These are phyloP conservation scores for Lecanoromycetidae sp. DNA, from an alignment of 2,329 filamentous ascomycete species.

Conservation along the genomic window DNA sequence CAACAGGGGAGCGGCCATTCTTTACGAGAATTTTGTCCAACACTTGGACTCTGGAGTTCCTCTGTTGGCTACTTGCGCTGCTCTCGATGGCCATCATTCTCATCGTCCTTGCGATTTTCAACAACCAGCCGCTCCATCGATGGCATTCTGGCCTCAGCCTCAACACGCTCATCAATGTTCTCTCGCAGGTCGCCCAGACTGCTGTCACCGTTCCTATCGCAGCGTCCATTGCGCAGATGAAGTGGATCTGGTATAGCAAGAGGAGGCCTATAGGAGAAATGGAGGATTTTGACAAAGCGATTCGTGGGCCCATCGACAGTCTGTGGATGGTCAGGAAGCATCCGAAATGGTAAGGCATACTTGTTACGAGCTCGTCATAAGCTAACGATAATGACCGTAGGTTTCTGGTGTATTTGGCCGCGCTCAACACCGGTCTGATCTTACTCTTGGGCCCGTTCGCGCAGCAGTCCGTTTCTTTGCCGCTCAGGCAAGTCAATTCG, in stretches of 20 bases:
- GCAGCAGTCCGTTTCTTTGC: slow-evolving; percentile 22
- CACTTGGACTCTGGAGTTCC: slow-evolving; percentile 1
- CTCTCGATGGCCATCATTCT: not conserved
- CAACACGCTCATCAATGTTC: slow-evolving; percentile 3
- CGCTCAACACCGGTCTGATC: too few relatives aligned
- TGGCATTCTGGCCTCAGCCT: slow-evolving; percentile 3
- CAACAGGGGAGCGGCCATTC: too few relatives aligned
- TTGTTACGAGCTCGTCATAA: too few relatives aligned
- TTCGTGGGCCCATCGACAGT: slow-evolving; percentile 23
- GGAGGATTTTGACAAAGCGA: slow-evolving; percentile 25
- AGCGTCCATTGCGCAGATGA: slow-evolving; percentile 23
- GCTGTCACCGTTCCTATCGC: slow-evolving; percentile 1
- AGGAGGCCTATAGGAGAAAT: slow-evolving; percentile 23
- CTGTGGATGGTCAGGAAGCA: slow-evolving; percentile 18
- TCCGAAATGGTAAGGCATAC: too few relatives aligned
- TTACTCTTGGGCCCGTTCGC: slow-evolving; percentile 25
- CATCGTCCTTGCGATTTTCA: not conserved
- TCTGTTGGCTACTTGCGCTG: not conserved
- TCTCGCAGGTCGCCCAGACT: slow-evolving; percentile 1
- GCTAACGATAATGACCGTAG: too few relatives aligned
- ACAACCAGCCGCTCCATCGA: not conserved
- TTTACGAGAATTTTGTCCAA: too few relatives aligned
- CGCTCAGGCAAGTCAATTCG: not conserved
- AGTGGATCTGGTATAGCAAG: slow-evolving; percentile 26
- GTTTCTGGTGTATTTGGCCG: too few relatives aligned